Conservation (phyloP, 306 rosid genomes). For the Vigna hirtella region DNA sequence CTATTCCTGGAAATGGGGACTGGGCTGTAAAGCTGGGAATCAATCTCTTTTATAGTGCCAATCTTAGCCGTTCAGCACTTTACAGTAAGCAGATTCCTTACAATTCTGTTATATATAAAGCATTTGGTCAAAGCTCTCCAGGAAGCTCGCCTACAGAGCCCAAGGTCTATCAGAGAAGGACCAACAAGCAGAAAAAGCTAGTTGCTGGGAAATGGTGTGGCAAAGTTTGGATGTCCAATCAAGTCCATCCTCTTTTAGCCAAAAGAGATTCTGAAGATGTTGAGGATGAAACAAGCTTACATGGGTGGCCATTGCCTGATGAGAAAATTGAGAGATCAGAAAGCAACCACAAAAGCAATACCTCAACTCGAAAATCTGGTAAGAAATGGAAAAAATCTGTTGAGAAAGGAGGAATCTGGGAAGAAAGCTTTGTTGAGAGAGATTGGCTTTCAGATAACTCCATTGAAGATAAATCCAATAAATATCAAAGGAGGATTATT, state of each 20-base stretch:
- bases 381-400: slow-evolving; percentile 74
- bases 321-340: slow-evolving; percentile 66
- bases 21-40: slow-evolving; percentile 99
- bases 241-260: slow-evolving; percentile 84
- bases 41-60: slow-evolving; percentile 97
- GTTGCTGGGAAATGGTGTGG: slow-evolving; percentile 99
- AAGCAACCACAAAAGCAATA: slow-evolving; percentile 48
- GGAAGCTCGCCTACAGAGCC: slow-evolving; percentile 59
- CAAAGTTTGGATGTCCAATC: slow-evolving; percentile 97
- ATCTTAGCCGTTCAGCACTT: slow-evolving; percentile 83
- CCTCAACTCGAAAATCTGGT: slow-evolving; percentile 50
- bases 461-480: slow-evolving; percentile 46
- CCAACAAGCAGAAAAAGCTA: slow-evolving; percentile 71
- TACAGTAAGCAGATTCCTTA: slow-evolving; percentile 98
- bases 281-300: slow-evolving; percentile 54
- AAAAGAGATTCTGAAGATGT: slow-evolving; percentile 71
- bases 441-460: slow-evolving; percentile 49
- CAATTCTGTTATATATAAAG: slow-evolving; percentile 87
- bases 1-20: slow-evolving; percentile 84
- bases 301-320: slow-evolving; percentile 56
- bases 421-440: slow-evolving; percentile 52
- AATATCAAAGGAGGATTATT: slow-evolving; percentile 43
- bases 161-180: slow-evolving; percentile 72
- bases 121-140: slow-evolving; percentile 80
- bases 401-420: slow-evolving; percentile 56